Conservation (phyloP, 176 grass and related monocot species). For the Oryza glaberrima region DNA sequence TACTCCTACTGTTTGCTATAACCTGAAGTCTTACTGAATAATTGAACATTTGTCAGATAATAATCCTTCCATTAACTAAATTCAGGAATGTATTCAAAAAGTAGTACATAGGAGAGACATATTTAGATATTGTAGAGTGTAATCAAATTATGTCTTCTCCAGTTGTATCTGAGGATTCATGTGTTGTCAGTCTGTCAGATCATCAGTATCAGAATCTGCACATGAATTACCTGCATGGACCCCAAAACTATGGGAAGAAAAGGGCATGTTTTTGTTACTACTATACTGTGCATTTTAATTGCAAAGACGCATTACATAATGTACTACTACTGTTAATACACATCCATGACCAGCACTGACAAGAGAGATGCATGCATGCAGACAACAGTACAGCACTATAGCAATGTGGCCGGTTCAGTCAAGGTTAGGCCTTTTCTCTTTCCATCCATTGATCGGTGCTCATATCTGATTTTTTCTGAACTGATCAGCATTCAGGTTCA, state of each 20-base stretch:
- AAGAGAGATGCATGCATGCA: background rate
- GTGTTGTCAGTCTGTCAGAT: background rate
- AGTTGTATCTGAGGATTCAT: background rate
- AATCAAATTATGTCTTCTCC: background rate
- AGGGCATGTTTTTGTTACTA: background rate
- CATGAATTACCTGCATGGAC: background rate
- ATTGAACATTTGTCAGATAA: background rate
- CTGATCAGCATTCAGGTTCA: background rate
- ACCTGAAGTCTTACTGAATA: background rate
- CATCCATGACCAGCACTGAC: background rate
- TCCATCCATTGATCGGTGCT: background rate
- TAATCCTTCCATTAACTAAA: background rate
- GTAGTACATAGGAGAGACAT: background rate
- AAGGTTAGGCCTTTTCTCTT: constrained; percentile 27
- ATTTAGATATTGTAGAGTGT: background rate
- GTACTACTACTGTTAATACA: background rate
- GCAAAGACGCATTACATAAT: background rate
- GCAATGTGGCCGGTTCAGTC: constrained; percentile 4
- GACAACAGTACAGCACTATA: background rate
- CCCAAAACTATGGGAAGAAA: background rate
- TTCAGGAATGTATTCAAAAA: background rate
- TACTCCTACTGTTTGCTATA: background rate
- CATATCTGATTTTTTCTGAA: background rate
- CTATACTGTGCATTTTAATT: background rate
- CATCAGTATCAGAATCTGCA: background rate